These are phyloP conservation scores for Rhizopus delemar DNA, from an alignment of 371 early-diverging fungal genomes.

Conservation along the genomic window DNA sequence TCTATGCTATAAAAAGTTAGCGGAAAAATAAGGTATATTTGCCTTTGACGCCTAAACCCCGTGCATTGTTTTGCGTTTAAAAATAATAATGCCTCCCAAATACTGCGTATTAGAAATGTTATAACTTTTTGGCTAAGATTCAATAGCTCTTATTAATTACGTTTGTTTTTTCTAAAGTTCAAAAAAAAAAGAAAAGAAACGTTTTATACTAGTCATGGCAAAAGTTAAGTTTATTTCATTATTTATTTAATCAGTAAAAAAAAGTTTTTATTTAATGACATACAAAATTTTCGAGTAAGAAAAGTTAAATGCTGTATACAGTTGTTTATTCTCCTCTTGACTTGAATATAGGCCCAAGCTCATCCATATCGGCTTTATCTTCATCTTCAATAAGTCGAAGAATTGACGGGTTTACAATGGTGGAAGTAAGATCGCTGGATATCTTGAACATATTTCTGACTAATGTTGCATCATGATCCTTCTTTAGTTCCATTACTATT, in stretches of 20 bases:
- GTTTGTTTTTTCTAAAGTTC: neutral
- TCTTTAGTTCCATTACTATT: constrained; percentile 13
- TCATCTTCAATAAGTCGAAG: constrained; percentile 20
- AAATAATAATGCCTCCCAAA: constrained; percentile 5
- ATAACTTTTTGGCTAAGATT: constrained; percentile 7
- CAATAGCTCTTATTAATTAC: constrained; percentile 6
- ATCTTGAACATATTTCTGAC: constrained; percentile 13
- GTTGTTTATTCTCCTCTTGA: constrained; percentile 10
- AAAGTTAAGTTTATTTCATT: constrained; percentile 6
- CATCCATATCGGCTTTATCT: constrained; percentile 19
- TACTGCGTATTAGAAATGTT: constrained; percentile 5
- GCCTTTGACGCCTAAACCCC: too few species aligned
- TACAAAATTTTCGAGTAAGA: constrained; percentile 6
- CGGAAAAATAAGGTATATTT: too few species aligned
- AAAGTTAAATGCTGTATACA: constrained; percentile 5
- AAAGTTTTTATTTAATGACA: constrained; percentile 2
- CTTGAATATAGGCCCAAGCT: constrained; percentile 11
- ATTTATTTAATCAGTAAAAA: constrained; percentile 4
- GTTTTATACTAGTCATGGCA: constrained; percentile 6
- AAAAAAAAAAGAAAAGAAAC: neutral
- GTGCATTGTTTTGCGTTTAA: too few species aligned
- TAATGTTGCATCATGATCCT: constrained; percentile 17
- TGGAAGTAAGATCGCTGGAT: constrained; percentile 5
- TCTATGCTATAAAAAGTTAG: too few species aligned
- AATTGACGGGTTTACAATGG: constrained; percentile 22